phyloP scores from a whole-genome alignment of 2,329 filamentous ascomycete genomes.

The Scytalidium sp. region DNA sequence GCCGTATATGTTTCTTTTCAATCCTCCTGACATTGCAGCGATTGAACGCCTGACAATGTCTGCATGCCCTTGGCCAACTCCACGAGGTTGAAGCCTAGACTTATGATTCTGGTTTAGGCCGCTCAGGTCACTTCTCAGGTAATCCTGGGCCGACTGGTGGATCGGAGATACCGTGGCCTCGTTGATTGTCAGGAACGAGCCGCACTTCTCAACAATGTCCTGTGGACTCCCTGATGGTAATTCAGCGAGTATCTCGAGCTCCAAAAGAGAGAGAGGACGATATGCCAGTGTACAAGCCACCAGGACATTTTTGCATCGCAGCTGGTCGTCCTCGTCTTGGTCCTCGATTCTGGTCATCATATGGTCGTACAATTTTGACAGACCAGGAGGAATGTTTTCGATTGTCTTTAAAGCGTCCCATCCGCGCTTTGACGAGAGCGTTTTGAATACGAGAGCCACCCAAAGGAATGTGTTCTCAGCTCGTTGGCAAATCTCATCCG shows the following conservation, averaged over 20 bases:
- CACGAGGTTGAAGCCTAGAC: constrained; percentile 6
- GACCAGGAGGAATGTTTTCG: constrained; percentile 17
- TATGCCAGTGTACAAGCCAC: constrained; percentile 9
- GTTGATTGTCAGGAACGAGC: constrained; percentile 29
- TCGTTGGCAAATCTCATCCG: constrained; percentile 20
- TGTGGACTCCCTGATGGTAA: constrained; percentile 10
- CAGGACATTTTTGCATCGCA: constrained; percentile 19
- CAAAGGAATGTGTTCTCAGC: constrained; percentile 36
- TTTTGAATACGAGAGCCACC: constrained; percentile 33
- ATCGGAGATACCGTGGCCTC: constrained; percentile 23
- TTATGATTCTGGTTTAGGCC: constrained; percentile 5
- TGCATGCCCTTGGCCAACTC: constrained; percentile 7
- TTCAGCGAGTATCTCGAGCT: constrained; percentile 15
- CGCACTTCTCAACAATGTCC: constrained; percentile 23
- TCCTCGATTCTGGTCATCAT: constrained; percentile 21
- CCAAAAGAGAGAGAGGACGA: constrained; percentile 18
- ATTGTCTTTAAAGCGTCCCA: constrained; percentile 12
- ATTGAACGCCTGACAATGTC: constrained; percentile 14
- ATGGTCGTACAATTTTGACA: constrained; percentile 23
- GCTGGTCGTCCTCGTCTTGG: constrained; percentile 5
- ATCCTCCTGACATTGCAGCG: constrained; percentile 11
- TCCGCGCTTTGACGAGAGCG: constrained; percentile 19
- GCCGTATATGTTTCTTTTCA: constrained; percentile 25
- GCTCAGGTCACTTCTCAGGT: too few species aligned
- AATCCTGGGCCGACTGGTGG: constrained; percentile 31